A percentile compares a stretch with the other conserved stretches of the same genome.
phyloP scores from a whole-genome alignment of 1,139 yeast genomes.

The Lodderomyces orthopsilosis region DNA sequence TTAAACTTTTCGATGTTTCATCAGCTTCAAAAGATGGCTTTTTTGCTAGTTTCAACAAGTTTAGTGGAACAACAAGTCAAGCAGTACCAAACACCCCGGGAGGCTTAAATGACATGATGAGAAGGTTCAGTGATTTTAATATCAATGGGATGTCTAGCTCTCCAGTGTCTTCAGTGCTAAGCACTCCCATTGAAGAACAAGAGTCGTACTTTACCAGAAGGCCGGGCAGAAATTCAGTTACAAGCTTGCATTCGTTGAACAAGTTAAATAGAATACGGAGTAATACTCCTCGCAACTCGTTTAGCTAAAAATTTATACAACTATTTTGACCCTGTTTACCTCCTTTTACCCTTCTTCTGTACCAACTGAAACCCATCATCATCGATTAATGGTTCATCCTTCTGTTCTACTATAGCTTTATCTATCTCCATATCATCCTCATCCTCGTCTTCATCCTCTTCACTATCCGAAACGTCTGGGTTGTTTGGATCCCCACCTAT shows the following conservation, averaged over 20 bases:
- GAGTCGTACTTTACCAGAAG: conserved; percentile 21
- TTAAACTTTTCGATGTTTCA: conserved; percentile 60
- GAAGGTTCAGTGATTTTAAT: conserved; percentile 47
- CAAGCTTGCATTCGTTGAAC: conserved; percentile 43
- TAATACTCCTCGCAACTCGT: conserved; percentile 36
- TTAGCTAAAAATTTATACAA: conserved; percentile 20
- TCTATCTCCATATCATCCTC: conserved; percentile 42
- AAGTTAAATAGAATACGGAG: conserved; percentile 40
- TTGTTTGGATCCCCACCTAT: conserved; percentile 59
- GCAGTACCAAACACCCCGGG: conserved; percentile 33
- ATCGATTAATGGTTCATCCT: conserved; percentile 66
- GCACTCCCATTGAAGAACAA: conserved; percentile 33
- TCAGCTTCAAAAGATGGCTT: conserved; percentile 40
- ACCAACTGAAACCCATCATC: conserved; percentile 94
- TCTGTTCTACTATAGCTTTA: conserved; percentile 16
- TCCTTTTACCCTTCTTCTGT: conserved; percentile 57
- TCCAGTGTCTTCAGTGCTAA: conserved; percentile 20
- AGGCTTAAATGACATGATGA: conserved; percentile 52
- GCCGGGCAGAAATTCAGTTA: conserved; percentile 30
- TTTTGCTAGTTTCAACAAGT: conserved; percentile 24
- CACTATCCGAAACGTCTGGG: conserved; percentile 51
- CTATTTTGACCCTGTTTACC: conserved; percentile 11
- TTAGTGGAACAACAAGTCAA: conserved; percentile 10
- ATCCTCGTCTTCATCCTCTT: conserved; percentile 42
- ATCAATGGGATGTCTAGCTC: conserved; percentile 23